A percentile compares a stretch with the other conserved stretches of the same genome.
These are phyloP conservation scores for Vigna unguiculata DNA, from an alignment of 306 rosid genomes.

Conservation along the genomic window DNA sequence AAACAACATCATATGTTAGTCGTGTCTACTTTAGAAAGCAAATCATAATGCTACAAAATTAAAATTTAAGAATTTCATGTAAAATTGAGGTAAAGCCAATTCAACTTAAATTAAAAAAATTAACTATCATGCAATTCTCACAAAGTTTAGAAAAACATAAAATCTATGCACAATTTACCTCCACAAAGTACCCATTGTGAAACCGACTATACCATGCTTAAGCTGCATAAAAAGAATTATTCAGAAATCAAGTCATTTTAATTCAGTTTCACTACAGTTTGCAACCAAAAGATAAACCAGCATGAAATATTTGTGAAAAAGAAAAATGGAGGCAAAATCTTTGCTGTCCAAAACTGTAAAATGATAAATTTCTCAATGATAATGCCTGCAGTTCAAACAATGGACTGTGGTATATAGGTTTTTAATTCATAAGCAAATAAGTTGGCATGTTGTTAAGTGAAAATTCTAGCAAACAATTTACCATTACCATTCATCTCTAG, in stretches of 20 bases:
- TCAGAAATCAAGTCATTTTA: slow-evolving; percentile 47
- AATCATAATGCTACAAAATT: neutral
- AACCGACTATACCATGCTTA: slow-evolving; percentile 91
- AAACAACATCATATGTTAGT: slow-evolving; percentile 22
- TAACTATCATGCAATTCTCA: neutral
- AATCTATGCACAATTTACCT: slow-evolving; percentile 63
- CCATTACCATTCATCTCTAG: slow-evolving; percentile 10
- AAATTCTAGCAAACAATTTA: slow-evolving; percentile 2
- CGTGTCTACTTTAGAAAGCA: slow-evolving; percentile 19
- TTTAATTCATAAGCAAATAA: neutral
- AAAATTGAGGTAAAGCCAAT: slow-evolving; percentile 15
- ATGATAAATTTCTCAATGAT: slow-evolving; percentile 28
- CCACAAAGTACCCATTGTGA: slow-evolving; percentile 89
- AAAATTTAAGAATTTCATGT: slow-evolving; percentile 13
- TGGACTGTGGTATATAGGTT: neutral
- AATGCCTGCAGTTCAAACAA: slow-evolving; percentile 6
- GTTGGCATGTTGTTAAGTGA: neutral
- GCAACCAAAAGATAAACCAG: neutral
- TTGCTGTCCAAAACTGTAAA: neutral
- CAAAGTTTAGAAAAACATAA: slow-evolving; percentile 19
- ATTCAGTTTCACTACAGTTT: slow-evolving; percentile 7
- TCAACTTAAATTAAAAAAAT: neutral
- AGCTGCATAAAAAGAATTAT: slow-evolving; percentile 73
- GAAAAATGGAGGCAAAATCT: slow-evolving; percentile 26
- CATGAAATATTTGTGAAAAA: slow-evolving; percentile 16